Conservation (phyloP, 148 eudicot genomes). For the Amaranthus palmeri region DNA sequence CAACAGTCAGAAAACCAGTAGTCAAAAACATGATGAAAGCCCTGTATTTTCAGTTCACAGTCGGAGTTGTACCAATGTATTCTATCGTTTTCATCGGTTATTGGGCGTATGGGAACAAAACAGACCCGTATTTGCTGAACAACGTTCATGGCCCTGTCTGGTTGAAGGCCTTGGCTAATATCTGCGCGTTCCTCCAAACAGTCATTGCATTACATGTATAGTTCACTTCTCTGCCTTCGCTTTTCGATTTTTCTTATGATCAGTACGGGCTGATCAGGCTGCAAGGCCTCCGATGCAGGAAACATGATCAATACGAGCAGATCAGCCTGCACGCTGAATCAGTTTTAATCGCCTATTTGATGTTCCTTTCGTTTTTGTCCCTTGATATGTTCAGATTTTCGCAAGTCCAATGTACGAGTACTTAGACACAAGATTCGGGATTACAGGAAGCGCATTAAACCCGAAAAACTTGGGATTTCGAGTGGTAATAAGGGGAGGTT, state of each 20-base stretch:
- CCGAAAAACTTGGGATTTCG: slow-evolving; percentile 52
- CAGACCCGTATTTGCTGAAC: slow-evolving; percentile 62
- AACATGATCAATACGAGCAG: too few relatives aligned
- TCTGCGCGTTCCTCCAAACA: slow-evolving; percentile 70
- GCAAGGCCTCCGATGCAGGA: too few relatives aligned
- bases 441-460: slow-evolving; percentile 63
- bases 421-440: slow-evolving; percentile 69
- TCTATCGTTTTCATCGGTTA: slow-evolving; percentile 72
- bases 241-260: too few relatives aligned
- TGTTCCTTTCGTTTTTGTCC: neutral
- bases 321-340: too few relatives aligned
- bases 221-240: neutral
- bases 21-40: slow-evolving; percentile 93
- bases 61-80: slow-evolving; percentile 77
- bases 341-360: too few relatives aligned
- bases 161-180: slow-evolving; percentile 67
- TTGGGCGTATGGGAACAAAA: slow-evolving; percentile 83
- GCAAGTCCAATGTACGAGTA: slow-evolving; percentile 98
- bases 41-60: slow-evolving; percentile 81
- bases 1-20: slow-evolving; percentile 86
- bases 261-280: too few relatives aligned
- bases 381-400: slow-evolving; percentile 52
- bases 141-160: slow-evolving; percentile 68
- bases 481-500: slow-evolving; percentile 69
- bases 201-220: slow-evolving; percentile 79